Evolutionary conservation across 495 filamentous ascomycete genomes (phyloP).

Genomic region (Thozetella sp.): DNA sequence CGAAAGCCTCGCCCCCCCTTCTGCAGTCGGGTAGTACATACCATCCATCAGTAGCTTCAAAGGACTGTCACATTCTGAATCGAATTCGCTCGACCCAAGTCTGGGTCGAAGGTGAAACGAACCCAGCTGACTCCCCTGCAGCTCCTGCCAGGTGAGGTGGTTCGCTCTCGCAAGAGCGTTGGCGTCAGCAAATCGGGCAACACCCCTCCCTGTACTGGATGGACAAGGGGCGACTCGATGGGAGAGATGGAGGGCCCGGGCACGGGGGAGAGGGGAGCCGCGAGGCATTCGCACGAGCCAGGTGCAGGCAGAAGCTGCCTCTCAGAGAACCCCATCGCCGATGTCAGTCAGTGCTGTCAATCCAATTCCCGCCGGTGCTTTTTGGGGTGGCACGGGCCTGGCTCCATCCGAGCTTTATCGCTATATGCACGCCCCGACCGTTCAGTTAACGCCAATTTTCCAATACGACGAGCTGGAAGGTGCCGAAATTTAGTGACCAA

Average conservation of each 20-base stretch:
- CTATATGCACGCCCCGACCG: background rate
- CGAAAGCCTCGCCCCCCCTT: background rate
- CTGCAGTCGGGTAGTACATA: no score
- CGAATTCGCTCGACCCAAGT: background rate
- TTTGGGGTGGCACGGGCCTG: conserved; percentile 1
- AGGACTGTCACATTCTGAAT: background rate
- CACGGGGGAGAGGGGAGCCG: background rate
- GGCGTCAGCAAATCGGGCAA: no score
- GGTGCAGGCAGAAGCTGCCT: background rate
- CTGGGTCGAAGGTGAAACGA: background rate
- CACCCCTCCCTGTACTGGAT: background rate
- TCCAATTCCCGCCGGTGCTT: background rate
- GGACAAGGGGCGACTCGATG: no score
- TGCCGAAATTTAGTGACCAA: background rate
- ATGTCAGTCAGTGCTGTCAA: background rate
- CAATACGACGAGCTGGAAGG: background rate
- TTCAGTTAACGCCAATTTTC: background rate
- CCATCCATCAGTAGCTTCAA: no score
- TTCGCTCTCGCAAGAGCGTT: no score
- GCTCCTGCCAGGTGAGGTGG: background rate
- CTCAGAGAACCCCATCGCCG: background rate
- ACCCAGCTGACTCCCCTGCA: conserved; percentile 1
- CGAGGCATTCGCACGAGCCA: no score
- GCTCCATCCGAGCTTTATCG: background rate
- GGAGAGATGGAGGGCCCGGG: background rate